phyloP scores from a whole-genome alignment of 208 protist species.

The Naegleria fowleri region DNA sequence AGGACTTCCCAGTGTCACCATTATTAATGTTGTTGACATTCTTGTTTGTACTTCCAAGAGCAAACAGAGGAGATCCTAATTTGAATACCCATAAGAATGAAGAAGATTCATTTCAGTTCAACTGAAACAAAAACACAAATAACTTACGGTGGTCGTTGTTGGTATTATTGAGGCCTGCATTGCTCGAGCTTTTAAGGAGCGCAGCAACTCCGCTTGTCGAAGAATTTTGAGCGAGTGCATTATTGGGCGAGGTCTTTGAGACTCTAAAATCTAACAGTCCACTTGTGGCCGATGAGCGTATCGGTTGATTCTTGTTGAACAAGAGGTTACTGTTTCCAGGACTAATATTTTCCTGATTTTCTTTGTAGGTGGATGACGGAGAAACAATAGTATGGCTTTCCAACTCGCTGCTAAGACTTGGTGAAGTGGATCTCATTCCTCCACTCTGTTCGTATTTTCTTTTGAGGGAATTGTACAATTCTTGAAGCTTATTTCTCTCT shows the following conservation, averaged over 20 bases:
- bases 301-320: neutral
- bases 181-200: no score
- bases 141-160: no score
- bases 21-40: neutral
- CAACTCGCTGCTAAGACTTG: neutral
- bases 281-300: neutral
- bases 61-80: neutral
- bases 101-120: no score
- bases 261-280: neutral
- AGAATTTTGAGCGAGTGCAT: no score
- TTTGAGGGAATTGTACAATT: constrained; percentile 9
- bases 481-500: constrained; percentile 2
- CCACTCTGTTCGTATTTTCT: neutral
- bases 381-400: neutral
- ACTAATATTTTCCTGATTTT: no score
- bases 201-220: no score
- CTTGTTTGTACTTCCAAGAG: neutral
- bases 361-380: neutral
- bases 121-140: no score
- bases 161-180: no score
- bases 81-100: no score
- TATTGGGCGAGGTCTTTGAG: neutral
- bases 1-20: neutral
- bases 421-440: neutral
- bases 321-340: no score